Conservation (phyloP, 1,139 yeast genomes). For the Candida pseudocylindracea region DNA sequence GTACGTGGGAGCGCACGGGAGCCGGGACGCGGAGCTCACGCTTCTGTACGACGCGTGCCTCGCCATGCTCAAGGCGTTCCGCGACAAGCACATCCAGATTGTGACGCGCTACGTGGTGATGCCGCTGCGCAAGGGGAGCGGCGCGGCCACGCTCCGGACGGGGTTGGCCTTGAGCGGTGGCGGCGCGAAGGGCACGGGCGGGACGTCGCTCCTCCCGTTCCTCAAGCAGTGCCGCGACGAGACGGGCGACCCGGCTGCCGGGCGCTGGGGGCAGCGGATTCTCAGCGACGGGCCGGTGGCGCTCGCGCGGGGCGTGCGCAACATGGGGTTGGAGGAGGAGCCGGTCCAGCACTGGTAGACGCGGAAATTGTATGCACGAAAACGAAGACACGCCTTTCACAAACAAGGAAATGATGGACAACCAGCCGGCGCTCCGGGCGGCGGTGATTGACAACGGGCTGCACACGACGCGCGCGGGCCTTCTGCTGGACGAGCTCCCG, state of each 20-base stretch:
- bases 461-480: conserved; percentile 63
- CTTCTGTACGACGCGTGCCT: conserved; percentile 75
- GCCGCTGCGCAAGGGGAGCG: conserved; percentile 30
- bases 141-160: conserved; percentile 26
- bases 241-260: conserved; percentile 83
- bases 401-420: too few relatives aligned
- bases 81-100: conserved; percentile 85
- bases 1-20: conserved; percentile 24
- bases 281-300: conserved; percentile 34
- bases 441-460: conserved; percentile 87
- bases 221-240: conserved; percentile 91
- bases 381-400: too few relatives aligned
- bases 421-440: conserved; percentile 14
- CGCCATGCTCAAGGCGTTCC: conserved; percentile 70
- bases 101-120: conserved; percentile 71
- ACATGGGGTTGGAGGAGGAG: too few relatives aligned
- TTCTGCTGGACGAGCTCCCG: conserved; percentile 63
- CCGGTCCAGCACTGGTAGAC: too few relatives aligned
- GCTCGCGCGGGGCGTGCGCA: too few relatives aligned
- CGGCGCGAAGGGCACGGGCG: conserved; percentile 69
- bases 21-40: conserved; percentile 27
- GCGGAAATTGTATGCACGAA: too few relatives aligned
- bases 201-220: conserved; percentile 79
- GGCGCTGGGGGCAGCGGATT: conserved; percentile 67
- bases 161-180: conserved; percentile 30